Evolutionary conservation across 306 rosid genomes (phyloP).

Genomic region (Prunus mongolica): DNA sequence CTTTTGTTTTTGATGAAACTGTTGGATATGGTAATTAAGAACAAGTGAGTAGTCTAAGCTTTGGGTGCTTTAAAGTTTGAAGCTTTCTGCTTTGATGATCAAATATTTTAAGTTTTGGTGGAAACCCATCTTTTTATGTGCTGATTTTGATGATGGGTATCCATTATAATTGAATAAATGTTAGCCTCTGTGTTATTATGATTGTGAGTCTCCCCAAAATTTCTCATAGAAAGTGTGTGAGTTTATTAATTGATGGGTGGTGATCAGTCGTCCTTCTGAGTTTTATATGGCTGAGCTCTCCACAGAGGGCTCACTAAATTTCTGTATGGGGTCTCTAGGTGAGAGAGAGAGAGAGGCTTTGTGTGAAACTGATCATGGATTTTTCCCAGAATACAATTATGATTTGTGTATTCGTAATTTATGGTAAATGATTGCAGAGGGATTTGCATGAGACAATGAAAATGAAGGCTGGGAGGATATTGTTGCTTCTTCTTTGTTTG

Average conservation of each 20-base stretch:
- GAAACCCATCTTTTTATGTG: not conserved
- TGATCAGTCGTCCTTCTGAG: not conserved
- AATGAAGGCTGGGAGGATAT: slow-evolving; percentile 46
- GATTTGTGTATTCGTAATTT: not conserved
- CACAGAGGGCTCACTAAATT: not conserved
- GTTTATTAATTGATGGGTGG: not conserved
- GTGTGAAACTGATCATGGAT: not conserved
- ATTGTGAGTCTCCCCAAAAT: not conserved
- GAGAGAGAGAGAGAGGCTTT: not conserved
- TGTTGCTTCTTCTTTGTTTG: slow-evolving; percentile 47
- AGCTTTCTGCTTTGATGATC: not conserved
- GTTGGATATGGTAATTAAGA: not conserved
- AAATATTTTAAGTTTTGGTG: not conserved
- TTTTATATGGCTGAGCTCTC: not conserved
- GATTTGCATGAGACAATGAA: slow-evolving; percentile 22
- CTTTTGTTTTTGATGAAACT: not conserved
- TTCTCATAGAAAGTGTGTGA: not conserved
- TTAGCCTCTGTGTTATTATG: not conserved
- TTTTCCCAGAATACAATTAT: not conserved
- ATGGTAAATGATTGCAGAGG: slow-evolving; percentile 21
- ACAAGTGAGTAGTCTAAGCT: not conserved
- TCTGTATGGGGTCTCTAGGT: not conserved
- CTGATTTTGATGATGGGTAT: not conserved
- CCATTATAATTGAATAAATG: not conserved
- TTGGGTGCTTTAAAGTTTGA: not conserved